Conservation (phyloP, 352 stramenopile species). For the Phytophthora hybrid region DNA sequence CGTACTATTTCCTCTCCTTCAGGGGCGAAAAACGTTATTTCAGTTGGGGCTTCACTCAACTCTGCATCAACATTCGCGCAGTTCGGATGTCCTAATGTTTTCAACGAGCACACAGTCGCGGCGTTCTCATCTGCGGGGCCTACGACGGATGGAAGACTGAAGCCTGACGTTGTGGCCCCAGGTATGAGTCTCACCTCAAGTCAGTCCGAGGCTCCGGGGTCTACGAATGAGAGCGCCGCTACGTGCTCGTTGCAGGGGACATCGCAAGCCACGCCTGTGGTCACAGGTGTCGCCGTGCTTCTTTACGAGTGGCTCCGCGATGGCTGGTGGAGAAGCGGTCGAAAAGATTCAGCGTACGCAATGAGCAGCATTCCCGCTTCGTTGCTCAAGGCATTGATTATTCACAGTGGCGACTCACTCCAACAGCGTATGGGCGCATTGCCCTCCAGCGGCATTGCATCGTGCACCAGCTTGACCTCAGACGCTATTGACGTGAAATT, state of each 20-base stretch:
- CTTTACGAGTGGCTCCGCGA: conserved; percentile 83
- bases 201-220: conserved; percentile 64
- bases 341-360: conserved; percentile 56
- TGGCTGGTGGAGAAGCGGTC: conserved; percentile 78
- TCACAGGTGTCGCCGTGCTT: conserved; percentile 79
- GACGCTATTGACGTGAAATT: conserved; percentile 46
- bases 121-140: conserved; percentile 87
- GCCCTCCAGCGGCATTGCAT: conserved; percentile 51
- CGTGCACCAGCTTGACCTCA: conserved; percentile 52
- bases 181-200: conserved; percentile 86
- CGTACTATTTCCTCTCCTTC: conserved; percentile 83
- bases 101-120: conserved; percentile 80
- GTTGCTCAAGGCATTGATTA: conserved; percentile 82
- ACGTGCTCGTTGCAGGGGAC: conserved; percentile 83
- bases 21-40: conserved; percentile 88
- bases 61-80: conserved; percentile 56
- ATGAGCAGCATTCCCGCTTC: conserved; percentile 76
- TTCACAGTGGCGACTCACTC: conserved; percentile 77
- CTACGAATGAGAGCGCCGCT: conserved; percentile 56
- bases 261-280: conserved; percentile 78
- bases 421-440: conserved; percentile 54
- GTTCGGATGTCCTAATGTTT: conserved; percentile 61
- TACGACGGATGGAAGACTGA: conserved; percentile 84
- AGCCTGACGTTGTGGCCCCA: conserved; percentile 89
- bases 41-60: conserved; percentile 82